Percentiles rank a stretch among this genome's conserved stretches.
phyloP scores from a whole-genome alignment of 768 basidiomycete genomes.

The Leccinum olivaceopallidum region DNA sequence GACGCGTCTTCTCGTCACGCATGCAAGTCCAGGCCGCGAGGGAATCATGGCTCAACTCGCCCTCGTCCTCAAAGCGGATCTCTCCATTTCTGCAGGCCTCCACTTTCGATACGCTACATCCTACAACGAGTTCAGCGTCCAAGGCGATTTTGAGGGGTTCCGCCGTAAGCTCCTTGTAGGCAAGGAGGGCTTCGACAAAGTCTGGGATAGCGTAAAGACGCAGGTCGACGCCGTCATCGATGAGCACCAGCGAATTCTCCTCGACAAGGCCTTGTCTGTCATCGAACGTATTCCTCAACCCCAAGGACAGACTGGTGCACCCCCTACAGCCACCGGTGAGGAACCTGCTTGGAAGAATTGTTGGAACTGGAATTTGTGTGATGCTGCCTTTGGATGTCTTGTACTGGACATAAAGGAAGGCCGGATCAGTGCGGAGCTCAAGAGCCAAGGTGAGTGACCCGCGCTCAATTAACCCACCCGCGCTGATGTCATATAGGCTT shows the following conservation, averaged over 20 bases:
- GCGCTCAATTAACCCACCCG: not conserved
- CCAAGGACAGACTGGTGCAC: constrained; percentile 38
- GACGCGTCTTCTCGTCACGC: constrained; percentile 90
- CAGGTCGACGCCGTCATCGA: constrained; percentile 94
- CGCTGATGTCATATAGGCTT: constrained; percentile 58
- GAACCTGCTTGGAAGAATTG: constrained; percentile 98
- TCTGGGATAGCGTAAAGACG: constrained; percentile 92
- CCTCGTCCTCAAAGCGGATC: constrained; percentile 89
- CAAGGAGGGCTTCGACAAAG: constrained; percentile 82
- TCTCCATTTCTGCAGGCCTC: constrained; percentile 91
- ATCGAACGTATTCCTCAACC: constrained; percentile 74
- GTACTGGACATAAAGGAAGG: constrained; percentile 88
- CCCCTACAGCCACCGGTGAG: constrained; percentile 61
- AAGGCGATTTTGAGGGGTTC: constrained; percentile 86
- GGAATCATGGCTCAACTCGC: constrained; percentile 90
- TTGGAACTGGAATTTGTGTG: constrained; percentile 99
- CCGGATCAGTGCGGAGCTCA: constrained; percentile 87
- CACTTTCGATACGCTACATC: constrained; percentile 97
- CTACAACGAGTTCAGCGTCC: constrained; percentile 97
- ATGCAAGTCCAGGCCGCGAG: constrained; percentile 90
- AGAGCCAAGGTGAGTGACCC: constrained; percentile 75
- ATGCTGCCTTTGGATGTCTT: constrained; percentile 90
- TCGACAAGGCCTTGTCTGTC: constrained; percentile 88
- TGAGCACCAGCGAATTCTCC: constrained; percentile 81
- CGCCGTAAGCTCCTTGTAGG: constrained; percentile 75